Conservation (phyloP, 345 rosid species). For the Gossypium raimondii region DNA sequence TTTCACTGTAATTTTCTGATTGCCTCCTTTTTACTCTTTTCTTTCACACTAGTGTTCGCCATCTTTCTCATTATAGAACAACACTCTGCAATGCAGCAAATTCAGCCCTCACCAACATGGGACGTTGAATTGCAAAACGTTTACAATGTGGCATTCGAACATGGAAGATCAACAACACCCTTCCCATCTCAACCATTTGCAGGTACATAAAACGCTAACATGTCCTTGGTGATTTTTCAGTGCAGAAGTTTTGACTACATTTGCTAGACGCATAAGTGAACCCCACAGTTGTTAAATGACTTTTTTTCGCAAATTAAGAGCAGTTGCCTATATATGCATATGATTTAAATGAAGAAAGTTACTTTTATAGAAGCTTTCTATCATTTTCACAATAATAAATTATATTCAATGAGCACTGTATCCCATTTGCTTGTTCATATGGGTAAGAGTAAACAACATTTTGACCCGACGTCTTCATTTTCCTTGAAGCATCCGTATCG, state of each 20-base stretch:
- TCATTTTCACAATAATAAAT: conserved; percentile 19
- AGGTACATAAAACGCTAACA: conserved; percentile 33
- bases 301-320: conserved; percentile 23
- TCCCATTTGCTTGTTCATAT: neutral
- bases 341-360: conserved; percentile 23
- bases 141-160: conserved; percentile 53
- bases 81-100: conserved; percentile 37
- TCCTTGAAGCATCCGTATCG: no score
- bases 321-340: conserved; percentile 14
- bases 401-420: conserved; percentile 20
- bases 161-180: conserved; percentile 31
- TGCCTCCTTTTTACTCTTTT: neutral
- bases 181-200: conserved; percentile 40
- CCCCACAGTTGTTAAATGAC: conserved; percentile 33
- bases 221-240: conserved; percentile 19
- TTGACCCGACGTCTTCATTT: neutral
- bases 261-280: conserved; percentile 22
- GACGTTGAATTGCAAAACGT: conserved; percentile 59
- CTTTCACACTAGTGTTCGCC: neutral
- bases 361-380: conserved; percentile 15
- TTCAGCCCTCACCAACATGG: conserved; percentile 54
- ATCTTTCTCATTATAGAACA: neutral
- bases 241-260: conserved; percentile 21
- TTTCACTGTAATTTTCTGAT: conserved; percentile 41
- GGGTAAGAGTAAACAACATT: neutral